A percentile compares a stretch with the other conserved stretches of the same genome.
Evolutionary conservation across 768 basidiomycete genomes (phyloP).

Genomic region (Boletales sp.): DNA sequence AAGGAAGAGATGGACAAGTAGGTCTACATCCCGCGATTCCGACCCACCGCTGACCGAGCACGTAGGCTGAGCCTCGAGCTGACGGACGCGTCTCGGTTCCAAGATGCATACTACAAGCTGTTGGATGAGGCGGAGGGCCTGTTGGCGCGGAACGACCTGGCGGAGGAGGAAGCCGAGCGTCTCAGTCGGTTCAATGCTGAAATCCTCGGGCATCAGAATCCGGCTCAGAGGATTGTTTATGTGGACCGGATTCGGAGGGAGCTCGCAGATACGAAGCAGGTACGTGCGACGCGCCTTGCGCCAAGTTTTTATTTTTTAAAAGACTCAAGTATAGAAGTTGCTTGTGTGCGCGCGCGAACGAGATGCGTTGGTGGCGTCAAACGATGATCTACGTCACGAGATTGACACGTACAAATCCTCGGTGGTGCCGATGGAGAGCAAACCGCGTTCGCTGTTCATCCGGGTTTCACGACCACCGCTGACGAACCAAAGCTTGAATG

Average conservation of each 20-base stretch:
- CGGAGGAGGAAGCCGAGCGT: conserved; percentile 74
- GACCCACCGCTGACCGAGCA: conserved; percentile 1
- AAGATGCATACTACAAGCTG: conserved; percentile 67
- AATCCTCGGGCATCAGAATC: conserved; percentile 80
- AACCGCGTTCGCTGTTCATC: conserved; percentile 49
- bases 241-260: conserved; percentile 81
- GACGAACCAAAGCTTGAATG: conserved; percentile 40
- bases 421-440: conserved; percentile 43
- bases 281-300: conserved; percentile 32
- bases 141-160: conserved; percentile 66
- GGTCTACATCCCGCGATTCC: conserved; percentile 20
- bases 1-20: conserved; percentile 67
- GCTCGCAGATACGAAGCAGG: conserved; percentile 77
- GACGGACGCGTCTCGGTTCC: conserved; percentile 57
- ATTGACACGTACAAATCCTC: conserved; percentile 61
- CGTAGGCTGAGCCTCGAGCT: conserved; percentile 49
- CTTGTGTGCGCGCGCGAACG: conserved; percentile 45
- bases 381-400: conserved; percentile 49
- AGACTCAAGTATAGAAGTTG: conserved; percentile 39
- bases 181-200: conserved; percentile 82
- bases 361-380: conserved; percentile 41
- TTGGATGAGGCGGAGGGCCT: conserved; percentile 62
- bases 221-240: conserved; percentile 82
- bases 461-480: conserved; percentile 48
- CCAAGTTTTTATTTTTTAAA: background rate